Evolutionary conservation across 2,329 filamentous ascomycete genomes (phyloP).

Genomic region (Sporothrix dimorphospora): DNA sequence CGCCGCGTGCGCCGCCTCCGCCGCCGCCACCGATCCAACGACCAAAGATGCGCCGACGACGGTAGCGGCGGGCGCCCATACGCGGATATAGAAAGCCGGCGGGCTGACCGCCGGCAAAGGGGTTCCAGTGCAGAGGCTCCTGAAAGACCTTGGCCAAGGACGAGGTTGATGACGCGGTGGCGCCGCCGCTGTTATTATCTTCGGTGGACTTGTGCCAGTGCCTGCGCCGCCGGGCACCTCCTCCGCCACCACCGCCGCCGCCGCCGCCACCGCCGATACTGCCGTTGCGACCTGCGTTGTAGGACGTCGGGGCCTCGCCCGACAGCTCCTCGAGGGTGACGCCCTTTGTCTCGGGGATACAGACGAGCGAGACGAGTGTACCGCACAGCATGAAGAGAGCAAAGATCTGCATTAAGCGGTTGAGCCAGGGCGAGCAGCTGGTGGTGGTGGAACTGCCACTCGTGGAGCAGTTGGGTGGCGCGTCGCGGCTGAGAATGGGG

Average conservation of each 20-base stretch:
- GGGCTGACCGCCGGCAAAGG: constrained; percentile 54
- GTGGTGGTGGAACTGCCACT: constrained; percentile 47
- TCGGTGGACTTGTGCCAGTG: not conserved
- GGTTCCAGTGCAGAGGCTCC: constrained; percentile 45
- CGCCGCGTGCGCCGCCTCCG: constrained; percentile 38
- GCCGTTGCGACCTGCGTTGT: constrained; percentile 56
- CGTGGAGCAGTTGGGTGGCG: constrained; percentile 53
- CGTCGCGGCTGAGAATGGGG: constrained; percentile 62
- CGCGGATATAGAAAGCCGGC: constrained; percentile 56
- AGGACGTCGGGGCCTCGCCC: constrained; percentile 66
- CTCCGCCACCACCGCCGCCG: constrained; percentile 39
- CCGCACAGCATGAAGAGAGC: constrained; percentile 80
- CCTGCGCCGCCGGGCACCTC: constrained; percentile 21
- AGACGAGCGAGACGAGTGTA: constrained; percentile 66
- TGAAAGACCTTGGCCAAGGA: constrained; percentile 24
- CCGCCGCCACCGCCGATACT: constrained; percentile 47
- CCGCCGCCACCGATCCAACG: constrained; percentile 52
- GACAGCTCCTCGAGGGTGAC: constrained; percentile 72
- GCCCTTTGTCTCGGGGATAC: constrained; percentile 74
- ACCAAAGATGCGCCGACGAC: constrained; percentile 36
- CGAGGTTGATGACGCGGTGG: not conserved
- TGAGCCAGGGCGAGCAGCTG: constrained; percentile 62
- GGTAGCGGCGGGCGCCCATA: constrained; percentile 36
- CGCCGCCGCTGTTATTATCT: not conserved
- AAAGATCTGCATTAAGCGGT: constrained; percentile 77